Evolutionary conservation across 441 rosid species (phyloP).

Genomic region (Arabidopsis hybrid): DNA sequence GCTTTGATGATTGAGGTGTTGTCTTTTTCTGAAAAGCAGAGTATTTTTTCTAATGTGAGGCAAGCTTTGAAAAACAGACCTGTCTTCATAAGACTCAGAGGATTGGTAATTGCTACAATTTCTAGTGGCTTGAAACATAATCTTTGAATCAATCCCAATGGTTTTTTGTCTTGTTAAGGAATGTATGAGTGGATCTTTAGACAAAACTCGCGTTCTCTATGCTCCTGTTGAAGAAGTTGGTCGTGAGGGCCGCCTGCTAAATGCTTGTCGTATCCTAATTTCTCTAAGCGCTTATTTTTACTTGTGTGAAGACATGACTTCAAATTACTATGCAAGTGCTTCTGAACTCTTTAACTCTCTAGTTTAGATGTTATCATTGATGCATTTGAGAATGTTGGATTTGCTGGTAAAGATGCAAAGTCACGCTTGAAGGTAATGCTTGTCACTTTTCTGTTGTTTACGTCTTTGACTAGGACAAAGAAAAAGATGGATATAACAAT

Average conservation of each 20-base stretch:
- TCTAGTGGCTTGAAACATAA: slow-evolving; percentile 20
- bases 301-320: neutral
- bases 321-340: too few relatives aligned
- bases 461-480: neutral
- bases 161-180: slow-evolving; percentile 50
- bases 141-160: neutral
- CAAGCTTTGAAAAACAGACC: slow-evolving; percentile 85
- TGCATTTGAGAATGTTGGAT: slow-evolving; percentile 82
- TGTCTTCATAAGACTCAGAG: slow-evolving; percentile 69
- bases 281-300: slow-evolving; percentile 6
- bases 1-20: slow-evolving; percentile 33
- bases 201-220: slow-evolving; percentile 79
- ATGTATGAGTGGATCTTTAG: slow-evolving; percentile 72
- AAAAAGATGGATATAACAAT: neutral
- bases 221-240: slow-evolving; percentile 80
- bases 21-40: slow-evolving; percentile 52
- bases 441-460: neutral
- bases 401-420: slow-evolving; percentile 73
- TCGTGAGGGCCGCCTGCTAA: slow-evolving; percentile 63
- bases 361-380: slow-evolving; percentile 71
- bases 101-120: slow-evolving; percentile 59
- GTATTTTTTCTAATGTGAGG: slow-evolving; percentile 64
- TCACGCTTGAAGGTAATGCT: slow-evolving; percentile 67
- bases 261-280: slow-evolving; percentile 81
- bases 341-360: slow-evolving; percentile 33